Base-by-base conservation (phyloP, 139 green algal genomes). In the Gonium pectorale region DNA sequence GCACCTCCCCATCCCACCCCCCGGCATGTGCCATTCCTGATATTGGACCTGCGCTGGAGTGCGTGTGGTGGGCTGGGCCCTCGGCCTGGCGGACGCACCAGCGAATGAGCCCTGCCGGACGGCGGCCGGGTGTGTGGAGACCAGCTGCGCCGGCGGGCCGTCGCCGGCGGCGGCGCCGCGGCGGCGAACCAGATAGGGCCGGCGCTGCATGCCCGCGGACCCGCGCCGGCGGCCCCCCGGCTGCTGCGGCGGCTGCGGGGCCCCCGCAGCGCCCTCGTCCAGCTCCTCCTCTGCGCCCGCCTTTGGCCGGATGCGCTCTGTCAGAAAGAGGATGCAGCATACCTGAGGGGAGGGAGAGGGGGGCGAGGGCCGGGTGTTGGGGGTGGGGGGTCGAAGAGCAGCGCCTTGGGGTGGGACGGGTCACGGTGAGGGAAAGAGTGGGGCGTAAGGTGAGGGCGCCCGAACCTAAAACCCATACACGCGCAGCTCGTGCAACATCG, bases 101-200 rank as follows among this genome's bases (percentile, higher is more conserved):
- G 56, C 31, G 74, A 68, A 81, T 3, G 56, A 60, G 7, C 74
- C 74, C 26, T 70, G 38, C 3, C 56, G 74, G 24, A 81, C 74
- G 1, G 74, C 74, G 7, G 22, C 41, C 4, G 74, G 74, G 38
- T 81, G 74, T 0, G 56, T 59, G 2, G 54, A 38, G 5, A 81
- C 74, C 0, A 81, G 56, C 38, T 81, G 56, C 56, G 27, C 22
- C 11, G 52, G 7, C 11, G 35, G 11, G n/a, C 24, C 52, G 5
- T 43, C 52, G 7, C 37, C 33, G 29, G 6, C 59, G 2, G 31
- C 35, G 52, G 35, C 52, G 24, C 33, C 59, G 29, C 51, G 44
- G 9, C 72, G 72, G 21, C 72, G 72, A 5, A 80, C 24, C 51
- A 80, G 37, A n/a, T 41, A 80, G 1, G 72, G 72, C 27, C 49